Conservation (phyloP, 306 rosid species). For the Coriaria nepalensis region DNA sequence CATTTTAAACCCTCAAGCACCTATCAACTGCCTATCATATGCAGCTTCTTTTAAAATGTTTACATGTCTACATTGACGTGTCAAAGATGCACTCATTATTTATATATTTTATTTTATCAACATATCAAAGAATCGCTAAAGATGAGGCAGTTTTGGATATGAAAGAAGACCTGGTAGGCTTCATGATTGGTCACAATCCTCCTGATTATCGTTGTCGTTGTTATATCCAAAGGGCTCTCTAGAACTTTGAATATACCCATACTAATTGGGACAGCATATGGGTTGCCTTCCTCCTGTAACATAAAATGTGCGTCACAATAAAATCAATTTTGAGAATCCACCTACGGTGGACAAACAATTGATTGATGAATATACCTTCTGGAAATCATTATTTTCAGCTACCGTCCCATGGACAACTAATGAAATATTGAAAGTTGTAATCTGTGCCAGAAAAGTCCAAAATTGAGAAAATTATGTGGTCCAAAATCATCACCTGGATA, state of each 20-base stretch:
- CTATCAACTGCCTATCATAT: too few species aligned
- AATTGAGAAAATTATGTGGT: background rate
- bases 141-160: slow-evolving; percentile 2
- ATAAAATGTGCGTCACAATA: slow-evolving; percentile 17
- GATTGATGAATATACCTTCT: slow-evolving; percentile 41
- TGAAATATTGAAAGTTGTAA: slow-evolving; percentile 84
- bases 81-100: too few species aligned
- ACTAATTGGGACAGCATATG: slow-evolving; percentile 78
- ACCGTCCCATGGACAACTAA: slow-evolving; percentile 79
- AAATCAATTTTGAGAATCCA: slow-evolving; percentile 2
- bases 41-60: too few species aligned
- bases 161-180: slow-evolving; percentile 63
- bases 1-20: too few species aligned
- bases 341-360: too few species aligned
- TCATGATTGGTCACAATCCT: slow-evolving; percentile 86
- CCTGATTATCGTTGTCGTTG: slow-evolving; percentile 78
- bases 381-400: slow-evolving; percentile 73
- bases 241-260: slow-evolving; percentile 72
- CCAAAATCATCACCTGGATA: slow-evolving; percentile 2
- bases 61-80: too few species aligned
- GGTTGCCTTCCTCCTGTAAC: slow-evolving; percentile 57
- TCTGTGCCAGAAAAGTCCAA: slow-evolving; percentile 34
- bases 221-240: slow-evolving; percentile 65
- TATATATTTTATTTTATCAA: too few species aligned
- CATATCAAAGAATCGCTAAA: background rate